A percentile compares a stretch with the other conserved stretches of the same genome.
phyloP scores from a whole-genome alignment of 805 yeast species.

The Naumovozyma castellii region DNA sequence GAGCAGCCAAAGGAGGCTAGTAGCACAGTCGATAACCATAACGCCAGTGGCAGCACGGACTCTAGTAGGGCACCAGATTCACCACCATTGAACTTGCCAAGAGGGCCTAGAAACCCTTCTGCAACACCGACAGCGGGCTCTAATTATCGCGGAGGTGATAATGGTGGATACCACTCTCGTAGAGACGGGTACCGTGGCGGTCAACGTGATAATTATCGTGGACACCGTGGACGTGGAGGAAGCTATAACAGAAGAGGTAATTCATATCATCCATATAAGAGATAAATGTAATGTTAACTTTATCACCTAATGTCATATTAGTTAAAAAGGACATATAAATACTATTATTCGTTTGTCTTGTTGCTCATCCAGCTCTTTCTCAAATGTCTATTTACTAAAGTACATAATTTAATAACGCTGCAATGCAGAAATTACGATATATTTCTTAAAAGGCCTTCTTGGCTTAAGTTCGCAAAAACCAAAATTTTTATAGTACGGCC shows the following conservation, averaged over 20 bases:
- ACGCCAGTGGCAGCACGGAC: constrained; percentile 17
- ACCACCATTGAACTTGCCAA: constrained; percentile 35
- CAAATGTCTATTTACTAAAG: no score
- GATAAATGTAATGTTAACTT: constrained; percentile 7
- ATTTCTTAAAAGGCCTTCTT: no score
- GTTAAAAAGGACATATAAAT: no score
- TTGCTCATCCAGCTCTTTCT: no score
- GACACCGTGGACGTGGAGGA: constrained; percentile 15
- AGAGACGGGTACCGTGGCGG: constrained; percentile 39
- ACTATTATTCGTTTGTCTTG: no score
- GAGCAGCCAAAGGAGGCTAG: constrained; percentile 2
- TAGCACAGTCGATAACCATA: neutral
- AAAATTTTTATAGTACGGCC: neutral
- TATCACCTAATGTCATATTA: no score
- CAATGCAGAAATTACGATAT: no score
- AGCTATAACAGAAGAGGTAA: constrained; percentile 16
- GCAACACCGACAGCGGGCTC: constrained; percentile 31
- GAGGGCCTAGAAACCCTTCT: constrained; percentile 39
- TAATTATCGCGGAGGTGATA: constrained; percentile 4
- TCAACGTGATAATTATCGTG: constrained; percentile 30
- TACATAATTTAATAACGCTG: no score
- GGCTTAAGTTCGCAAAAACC: neutral
- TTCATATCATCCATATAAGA: constrained; percentile 29
- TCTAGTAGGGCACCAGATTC: constrained; percentile 6
- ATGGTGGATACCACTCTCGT: constrained; percentile 47